Evolutionary conservation across 192 early-diverging fungal genomes (phyloP).

Genomic region (Gonapodya sp.): DNA sequence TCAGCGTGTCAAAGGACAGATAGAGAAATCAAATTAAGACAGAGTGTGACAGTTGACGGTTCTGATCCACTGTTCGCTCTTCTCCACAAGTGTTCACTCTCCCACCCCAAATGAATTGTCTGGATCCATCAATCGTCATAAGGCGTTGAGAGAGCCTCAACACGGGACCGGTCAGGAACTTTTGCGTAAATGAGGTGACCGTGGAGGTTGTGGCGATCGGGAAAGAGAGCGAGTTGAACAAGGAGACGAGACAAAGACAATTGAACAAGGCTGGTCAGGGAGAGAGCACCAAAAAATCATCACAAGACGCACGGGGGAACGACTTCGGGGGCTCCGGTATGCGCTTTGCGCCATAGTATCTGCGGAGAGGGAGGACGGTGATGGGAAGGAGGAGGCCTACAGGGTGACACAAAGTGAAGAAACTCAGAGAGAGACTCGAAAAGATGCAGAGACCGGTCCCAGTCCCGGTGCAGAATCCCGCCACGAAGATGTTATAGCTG

Average conservation of each 20-base stretch:
- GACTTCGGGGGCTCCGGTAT: slow-evolving; percentile 1
- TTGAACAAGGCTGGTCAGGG: not conserved
- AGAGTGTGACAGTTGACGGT: not conserved
- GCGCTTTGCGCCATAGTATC: not conserved
- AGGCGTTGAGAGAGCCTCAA: not conserved
- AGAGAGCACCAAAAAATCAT: not conserved
- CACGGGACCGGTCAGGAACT: slow-evolving; percentile 2
- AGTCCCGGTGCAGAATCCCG: too few species aligned
- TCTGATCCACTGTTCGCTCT: too few species aligned
- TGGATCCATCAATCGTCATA: slow-evolving; percentile 10
- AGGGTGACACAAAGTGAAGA: not conserved
- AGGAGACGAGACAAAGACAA: too few species aligned
- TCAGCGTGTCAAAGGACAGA: not conserved
- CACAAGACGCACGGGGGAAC: not conserved
- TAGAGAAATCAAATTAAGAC: not conserved
- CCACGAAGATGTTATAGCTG: too few species aligned
- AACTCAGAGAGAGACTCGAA: too few species aligned
- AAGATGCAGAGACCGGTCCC: too few species aligned
- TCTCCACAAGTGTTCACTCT: too few species aligned
- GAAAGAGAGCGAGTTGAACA: too few species aligned
- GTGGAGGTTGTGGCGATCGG: not conserved
- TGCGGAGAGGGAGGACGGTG: not conserved
- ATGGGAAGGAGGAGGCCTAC: not conserved
- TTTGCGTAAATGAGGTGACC: not conserved
- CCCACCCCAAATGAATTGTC: too few species aligned